These are phyloP conservation scores for Hyaloscypha hepaticicola DNA, from an alignment of 495 filamentous ascomycete genomes.

Conservation along the genomic window DNA sequence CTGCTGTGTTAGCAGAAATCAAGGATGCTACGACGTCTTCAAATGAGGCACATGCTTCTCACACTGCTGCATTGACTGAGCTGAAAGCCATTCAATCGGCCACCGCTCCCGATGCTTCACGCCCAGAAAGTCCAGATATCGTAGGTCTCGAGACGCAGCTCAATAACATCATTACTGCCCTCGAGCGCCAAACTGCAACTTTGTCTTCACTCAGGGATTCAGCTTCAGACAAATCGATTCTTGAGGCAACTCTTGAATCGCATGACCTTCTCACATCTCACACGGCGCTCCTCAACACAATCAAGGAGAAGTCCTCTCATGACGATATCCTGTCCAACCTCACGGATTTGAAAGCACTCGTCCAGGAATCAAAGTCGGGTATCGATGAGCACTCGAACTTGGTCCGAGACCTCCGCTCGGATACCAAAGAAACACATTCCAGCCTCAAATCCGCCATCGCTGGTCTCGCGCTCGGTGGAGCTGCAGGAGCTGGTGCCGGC, in stretches of 20 bases:
- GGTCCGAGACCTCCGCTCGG: slow-evolving; percentile 24
- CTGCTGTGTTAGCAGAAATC: slow-evolving; percentile 8
- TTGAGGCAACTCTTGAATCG: slow-evolving; percentile 13
- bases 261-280: slow-evolving; percentile 20
- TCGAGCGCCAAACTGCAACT: slow-evolving; percentile 19
- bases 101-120: background rate
- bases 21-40: background rate
- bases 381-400: slow-evolving; percentile 19
- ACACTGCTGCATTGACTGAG: slow-evolving; percentile 10
- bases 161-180: slow-evolving; percentile 21
- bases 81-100: slow-evolving; percentile 1
- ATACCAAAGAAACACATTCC: slow-evolving; percentile 20
- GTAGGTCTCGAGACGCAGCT: slow-evolving; percentile 21
- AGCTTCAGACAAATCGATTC: slow-evolving; percentile 11
- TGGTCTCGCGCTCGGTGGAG: slow-evolving; percentile 19
- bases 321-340: slow-evolving; percentile 26
- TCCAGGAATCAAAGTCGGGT: slow-evolving; percentile 24
- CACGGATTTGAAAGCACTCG: slow-evolving; percentile 19
- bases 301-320: slow-evolving; percentile 15
- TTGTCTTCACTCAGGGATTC: slow-evolving; percentile 22
- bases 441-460: slow-evolving; percentile 13
- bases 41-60: background rate
- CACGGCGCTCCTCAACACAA: slow-evolving; percentile 15
- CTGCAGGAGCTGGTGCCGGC: slow-evolving; percentile 18
- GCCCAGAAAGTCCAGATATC: slow-evolving; percentile 16